phyloP scores from a whole-genome alignment of 108 stramenopile species.

The Cylindrotheca fusiformis region DNA sequence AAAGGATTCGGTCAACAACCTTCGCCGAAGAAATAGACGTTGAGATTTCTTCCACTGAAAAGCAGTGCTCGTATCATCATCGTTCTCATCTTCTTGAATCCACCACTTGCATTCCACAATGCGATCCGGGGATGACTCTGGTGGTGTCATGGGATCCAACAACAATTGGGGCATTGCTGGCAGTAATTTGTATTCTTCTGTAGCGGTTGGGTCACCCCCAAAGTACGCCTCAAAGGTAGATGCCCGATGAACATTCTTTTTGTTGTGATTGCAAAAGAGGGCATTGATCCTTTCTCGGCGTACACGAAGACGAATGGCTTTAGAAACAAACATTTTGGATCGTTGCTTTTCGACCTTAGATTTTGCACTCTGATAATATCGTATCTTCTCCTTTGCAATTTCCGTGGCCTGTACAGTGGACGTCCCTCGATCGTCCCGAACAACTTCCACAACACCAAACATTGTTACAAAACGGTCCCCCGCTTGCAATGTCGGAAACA shows the following conservation, averaged over 20 bases:
- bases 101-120: constrained; percentile 67
- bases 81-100: constrained; percentile 35
- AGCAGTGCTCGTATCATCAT: constrained; percentile 10
- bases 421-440: constrained; percentile 57
- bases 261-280: constrained; percentile 6
- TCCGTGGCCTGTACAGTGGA: constrained; percentile 7
- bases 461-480: constrained; percentile 52
- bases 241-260: not conserved
- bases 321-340: not conserved
- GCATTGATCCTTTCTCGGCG: constrained; percentile 18
- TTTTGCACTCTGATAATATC: constrained; percentile 10
- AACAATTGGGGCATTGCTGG: constrained; percentile 1
- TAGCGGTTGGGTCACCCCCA: constrained; percentile 14
- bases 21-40: constrained; percentile 31
- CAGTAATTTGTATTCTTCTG: constrained; percentile 2
- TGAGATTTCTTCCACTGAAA: not conserved
- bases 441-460: constrained; percentile 74
- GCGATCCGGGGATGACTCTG: constrained; percentile 48
- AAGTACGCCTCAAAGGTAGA: constrained; percentile 33
- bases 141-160: constrained; percentile 30
- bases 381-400: not conserved
- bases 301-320: constrained; percentile 1
- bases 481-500: constrained; percentile 22
- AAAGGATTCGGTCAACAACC: constrained; percentile 43
- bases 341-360: not conserved